Base-by-base conservation (phyloP, 768 basidiomycete species). In the Lentinula detonsa region DNA sequence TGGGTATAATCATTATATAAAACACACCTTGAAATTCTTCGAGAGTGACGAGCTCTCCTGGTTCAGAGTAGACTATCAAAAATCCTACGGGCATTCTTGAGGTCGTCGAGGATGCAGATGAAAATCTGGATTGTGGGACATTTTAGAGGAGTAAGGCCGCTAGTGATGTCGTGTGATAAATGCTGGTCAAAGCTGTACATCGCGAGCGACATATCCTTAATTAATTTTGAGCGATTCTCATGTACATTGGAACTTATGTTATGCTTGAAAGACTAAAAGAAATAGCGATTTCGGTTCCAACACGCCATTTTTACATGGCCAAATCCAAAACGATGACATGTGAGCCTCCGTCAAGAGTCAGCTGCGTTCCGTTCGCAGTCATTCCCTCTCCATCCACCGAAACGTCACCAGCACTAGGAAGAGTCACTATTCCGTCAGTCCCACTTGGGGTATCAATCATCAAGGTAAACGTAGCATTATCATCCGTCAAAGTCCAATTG, bases 1-100 rank as follows among this genome's bases (percentile, higher is more conserved):
- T 28, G 28, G 28, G 3, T 28, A 28, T 28, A 28, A 28, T 28
- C 28, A 28, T 28, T 28, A 39, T 11, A 10, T n/a, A 54, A 1
- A n/a, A 34, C 46, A 35, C n/a, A 76, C 78, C 80, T 64, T 83
- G 81, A 53, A 80, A 84, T 59, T 84, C 81, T 1, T 78, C 73
- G 9, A 81, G 64, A 2, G 77, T 56, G 10, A 81, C 76, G 39
- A 72, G 67, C 4, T 65, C 51, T 4, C 78, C 80, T 6, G 81
- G 78, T 51, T 81, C 78, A 16, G 80, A 75, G 37, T 78, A 71
- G 3, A 83, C 82, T 11, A 74, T 73, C n/a, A 84, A 77, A 62
- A 82, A 81, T 50, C 75, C 82, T 28, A 64, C 68, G 31, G 73
- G 68, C 78, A 79, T 79, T 5, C 10, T 28, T 7, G 28, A 40